These are phyloP conservation scores for Podospora australis DNA, from an alignment of 495 filamentous ascomycete genomes.

Conservation along the genomic window DNA sequence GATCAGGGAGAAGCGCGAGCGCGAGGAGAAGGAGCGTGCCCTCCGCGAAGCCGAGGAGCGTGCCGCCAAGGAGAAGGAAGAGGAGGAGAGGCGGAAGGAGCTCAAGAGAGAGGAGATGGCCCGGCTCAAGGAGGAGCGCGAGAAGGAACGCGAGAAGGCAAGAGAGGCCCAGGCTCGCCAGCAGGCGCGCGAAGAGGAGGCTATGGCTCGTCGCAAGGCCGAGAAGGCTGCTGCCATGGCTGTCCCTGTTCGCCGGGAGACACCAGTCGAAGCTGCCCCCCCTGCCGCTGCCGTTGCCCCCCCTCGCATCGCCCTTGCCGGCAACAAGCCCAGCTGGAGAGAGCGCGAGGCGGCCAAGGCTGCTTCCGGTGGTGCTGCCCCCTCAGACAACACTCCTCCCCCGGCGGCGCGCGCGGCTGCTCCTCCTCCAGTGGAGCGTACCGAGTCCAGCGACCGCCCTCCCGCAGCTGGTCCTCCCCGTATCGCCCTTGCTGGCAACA, in stretches of 20 bases:
- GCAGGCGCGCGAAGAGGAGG: conserved; percentile 47
- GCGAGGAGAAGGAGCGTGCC: conserved; percentile 69
- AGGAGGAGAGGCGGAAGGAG: conserved; percentile 67
- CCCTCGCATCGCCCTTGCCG: conserved; percentile 24
- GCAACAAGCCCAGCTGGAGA: conserved; percentile 37
- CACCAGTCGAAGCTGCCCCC: conserved; percentile 32
- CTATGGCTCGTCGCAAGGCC: conserved; percentile 43
- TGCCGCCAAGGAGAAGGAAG: conserved; percentile 69
- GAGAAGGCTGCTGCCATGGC: conserved; percentile 34
- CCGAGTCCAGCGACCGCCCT: conserved; percentile 50
- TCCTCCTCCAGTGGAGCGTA: conserved; percentile 35
- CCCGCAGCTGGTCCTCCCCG: conserved; percentile 49
- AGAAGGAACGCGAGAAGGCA: conserved; percentile 67
- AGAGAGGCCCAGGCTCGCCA: conserved; percentile 46
- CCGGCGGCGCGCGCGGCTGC: conserved; percentile 18
- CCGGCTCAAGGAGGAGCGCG: conserved; percentile 72
- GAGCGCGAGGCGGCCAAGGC: conserved; percentile 35
- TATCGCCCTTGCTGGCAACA: conserved; percentile 55
- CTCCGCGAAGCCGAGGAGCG: conserved; percentile 81
- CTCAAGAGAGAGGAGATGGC: conserved; percentile 53
- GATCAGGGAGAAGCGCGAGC: conserved; percentile 68
- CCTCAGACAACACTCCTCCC: conserved; percentile 12
- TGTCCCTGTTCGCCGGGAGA: conserved; percentile 28
- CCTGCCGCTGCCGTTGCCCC: conserved; percentile 30
- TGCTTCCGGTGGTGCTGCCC: conserved; percentile 7